These are phyloP conservation scores for Fusarium pilosicola DNA, from an alignment of 2,329 filamentous ascomycete species.

Conservation along the genomic window DNA sequence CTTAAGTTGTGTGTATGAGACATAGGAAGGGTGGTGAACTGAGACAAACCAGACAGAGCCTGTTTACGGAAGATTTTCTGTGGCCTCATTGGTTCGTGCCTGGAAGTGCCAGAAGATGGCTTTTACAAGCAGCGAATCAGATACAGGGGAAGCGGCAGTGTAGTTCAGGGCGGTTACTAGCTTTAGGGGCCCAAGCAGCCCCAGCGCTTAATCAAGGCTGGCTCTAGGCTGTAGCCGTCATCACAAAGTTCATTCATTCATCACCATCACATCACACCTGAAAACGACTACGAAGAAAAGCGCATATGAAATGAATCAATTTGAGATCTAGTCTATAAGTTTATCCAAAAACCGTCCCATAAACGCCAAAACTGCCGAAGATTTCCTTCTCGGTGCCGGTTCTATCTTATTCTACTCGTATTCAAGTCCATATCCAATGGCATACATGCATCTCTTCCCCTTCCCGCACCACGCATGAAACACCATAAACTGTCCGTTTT, in stretches of 20 bases:
- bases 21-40: constrained; percentile 10
- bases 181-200: constrained; percentile 6
- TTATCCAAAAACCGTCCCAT: not conserved
- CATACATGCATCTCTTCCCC: constrained; percentile 50
- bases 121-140: constrained; percentile 13
- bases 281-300: not conserved
- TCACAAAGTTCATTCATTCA: not conserved
- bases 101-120: not conserved
- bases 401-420: not conserved
- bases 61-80: constrained; percentile 10
- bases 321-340: not conserved
- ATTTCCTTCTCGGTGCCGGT: not conserved
- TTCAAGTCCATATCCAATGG: constrained; percentile 40
- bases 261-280: not conserved
- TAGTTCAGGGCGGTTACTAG: constrained; percentile 2
- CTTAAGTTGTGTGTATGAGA: constrained; percentile 18
- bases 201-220: constrained; percentile 20
- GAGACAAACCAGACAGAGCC: not conserved
- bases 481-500: constrained; percentile 46
- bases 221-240: not conserved
- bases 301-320: not conserved
- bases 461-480: constrained; percentile 52
- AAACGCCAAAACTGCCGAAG: constrained; percentile 1
- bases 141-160: not conserved
- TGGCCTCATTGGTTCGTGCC: constrained; percentile 7